phyloP scores from a whole-genome alignment of 441 rosid species.

The Pelargonium myrrhifolium region DNA sequence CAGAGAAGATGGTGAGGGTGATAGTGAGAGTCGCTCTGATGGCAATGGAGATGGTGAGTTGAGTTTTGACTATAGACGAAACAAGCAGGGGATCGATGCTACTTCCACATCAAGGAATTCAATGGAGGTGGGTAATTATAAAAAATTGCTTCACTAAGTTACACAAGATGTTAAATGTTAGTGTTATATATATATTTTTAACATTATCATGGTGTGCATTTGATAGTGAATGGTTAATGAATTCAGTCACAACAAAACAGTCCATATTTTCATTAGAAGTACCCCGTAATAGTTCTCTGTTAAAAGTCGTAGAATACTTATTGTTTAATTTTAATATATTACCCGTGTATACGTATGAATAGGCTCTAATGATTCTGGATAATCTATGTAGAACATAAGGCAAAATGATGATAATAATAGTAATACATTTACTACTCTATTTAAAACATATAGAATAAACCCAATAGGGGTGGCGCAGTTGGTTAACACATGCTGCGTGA shows the following conservation, averaged over 20 bases:
- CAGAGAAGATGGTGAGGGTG: conserved; percentile 50
- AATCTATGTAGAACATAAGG: background rate
- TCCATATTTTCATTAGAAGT: background rate
- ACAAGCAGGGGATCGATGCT: conserved; percentile 41
- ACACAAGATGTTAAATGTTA: too few relatives aligned
- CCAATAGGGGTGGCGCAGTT: too few relatives aligned
- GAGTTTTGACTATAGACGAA: conserved; percentile 70
- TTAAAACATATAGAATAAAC: too few relatives aligned
- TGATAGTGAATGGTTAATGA: background rate
- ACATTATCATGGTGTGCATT: too few relatives aligned
- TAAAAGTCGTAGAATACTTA: background rate
- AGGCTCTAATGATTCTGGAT: background rate
- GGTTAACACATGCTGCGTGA: too few relatives aligned
- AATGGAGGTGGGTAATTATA: conserved; percentile 49
- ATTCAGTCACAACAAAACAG: background rate
- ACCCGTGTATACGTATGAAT: background rate
- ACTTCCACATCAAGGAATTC: conserved; percentile 50
- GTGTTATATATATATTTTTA: too few relatives aligned
- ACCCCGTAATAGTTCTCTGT: background rate
- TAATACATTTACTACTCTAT: background rate
- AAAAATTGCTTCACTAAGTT: background rate
- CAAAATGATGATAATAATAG: background rate
- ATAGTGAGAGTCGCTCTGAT: conserved; percentile 33
- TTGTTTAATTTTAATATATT: background rate
- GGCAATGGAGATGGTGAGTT: conserved; percentile 50